Percentiles rank a stretch among this genome's conserved stretches.
These are phyloP conservation scores for Pyrenula massariospora DNA, from an alignment of 495 filamentous ascomycete species.

Conservation along the genomic window DNA sequence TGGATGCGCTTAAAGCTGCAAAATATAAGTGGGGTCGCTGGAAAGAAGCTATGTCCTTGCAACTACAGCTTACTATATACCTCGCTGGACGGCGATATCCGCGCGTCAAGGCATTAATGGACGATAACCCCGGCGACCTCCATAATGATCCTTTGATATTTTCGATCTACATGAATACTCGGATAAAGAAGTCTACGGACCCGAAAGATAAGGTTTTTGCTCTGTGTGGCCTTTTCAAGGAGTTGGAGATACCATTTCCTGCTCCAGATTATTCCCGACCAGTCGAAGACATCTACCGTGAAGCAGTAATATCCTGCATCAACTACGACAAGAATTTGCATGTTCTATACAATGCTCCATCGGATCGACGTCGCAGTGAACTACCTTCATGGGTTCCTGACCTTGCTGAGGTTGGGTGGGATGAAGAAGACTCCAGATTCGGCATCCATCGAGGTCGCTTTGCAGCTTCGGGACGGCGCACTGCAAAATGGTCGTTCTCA, in stretches of 20 bases:
- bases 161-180: not conserved
- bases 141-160: not conserved
- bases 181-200: not conserved
- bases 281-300: not conserved
- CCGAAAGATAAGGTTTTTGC: not conserved
- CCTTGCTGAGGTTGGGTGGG: not conserved
- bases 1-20: too few relatives aligned
- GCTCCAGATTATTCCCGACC: not conserved
- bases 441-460: not conserved
- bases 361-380: not conserved
- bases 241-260: not conserved
- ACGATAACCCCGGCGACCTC: not conserved
- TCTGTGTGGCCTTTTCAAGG: not conserved
- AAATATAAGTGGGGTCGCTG: too few relatives aligned
- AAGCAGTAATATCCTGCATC: not conserved
- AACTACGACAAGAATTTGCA: not conserved
- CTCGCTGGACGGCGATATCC: not conserved
- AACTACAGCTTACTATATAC: not conserved
- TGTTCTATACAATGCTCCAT: not conserved
- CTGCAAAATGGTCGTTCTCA: slow-evolving; percentile 3
- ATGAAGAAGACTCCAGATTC: not conserved
- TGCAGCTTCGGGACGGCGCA: slow-evolving; percentile 18
- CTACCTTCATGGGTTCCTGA: not conserved
- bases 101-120: not conserved
- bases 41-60: too few relatives aligned